Conservation (phyloP, 306 rosid species). For the Citrullus mucosospermus region DNA sequence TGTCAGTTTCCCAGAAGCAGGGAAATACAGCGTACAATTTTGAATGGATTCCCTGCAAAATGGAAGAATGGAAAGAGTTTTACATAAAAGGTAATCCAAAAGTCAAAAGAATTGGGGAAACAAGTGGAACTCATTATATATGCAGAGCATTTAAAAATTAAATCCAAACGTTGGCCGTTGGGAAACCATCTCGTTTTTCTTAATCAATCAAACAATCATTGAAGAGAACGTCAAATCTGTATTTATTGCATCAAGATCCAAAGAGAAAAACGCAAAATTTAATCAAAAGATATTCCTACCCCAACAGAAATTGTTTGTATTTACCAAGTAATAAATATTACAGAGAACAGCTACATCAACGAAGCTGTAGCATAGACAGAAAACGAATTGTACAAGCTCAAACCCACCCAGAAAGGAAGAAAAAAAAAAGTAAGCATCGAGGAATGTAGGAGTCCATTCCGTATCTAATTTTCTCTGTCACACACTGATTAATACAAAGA, state of each 20-base stretch:
- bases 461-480: not conserved
- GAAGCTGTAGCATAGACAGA: not conserved
- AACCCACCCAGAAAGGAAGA: not conserved
- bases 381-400: not conserved
- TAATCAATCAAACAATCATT: not conserved
- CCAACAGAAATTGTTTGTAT: slow-evolving; percentile 2
- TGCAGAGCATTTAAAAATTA: not conserved
- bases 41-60: slow-evolving; percentile 1
- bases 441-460: slow-evolving; percentile 1
- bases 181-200: not conserved
- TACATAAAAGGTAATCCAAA: not conserved
- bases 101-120: not conserved
- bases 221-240: not conserved
- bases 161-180: not conserved
- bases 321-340: slow-evolving; percentile 4
- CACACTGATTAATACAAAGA: slow-evolving; percentile 4
- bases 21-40: not conserved
- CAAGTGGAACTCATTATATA: not conserved
- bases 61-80: not conserved
- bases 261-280: not conserved
- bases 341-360: slow-evolving; percentile 3
- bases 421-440: not conserved
- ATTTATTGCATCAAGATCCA: not conserved
- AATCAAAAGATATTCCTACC: not conserved
- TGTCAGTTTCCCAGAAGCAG: not conserved